Evolutionary conservation across 2,329 filamentous ascomycete genomes (phyloP).

Genomic region (Neofusicoccum sp.): DNA sequence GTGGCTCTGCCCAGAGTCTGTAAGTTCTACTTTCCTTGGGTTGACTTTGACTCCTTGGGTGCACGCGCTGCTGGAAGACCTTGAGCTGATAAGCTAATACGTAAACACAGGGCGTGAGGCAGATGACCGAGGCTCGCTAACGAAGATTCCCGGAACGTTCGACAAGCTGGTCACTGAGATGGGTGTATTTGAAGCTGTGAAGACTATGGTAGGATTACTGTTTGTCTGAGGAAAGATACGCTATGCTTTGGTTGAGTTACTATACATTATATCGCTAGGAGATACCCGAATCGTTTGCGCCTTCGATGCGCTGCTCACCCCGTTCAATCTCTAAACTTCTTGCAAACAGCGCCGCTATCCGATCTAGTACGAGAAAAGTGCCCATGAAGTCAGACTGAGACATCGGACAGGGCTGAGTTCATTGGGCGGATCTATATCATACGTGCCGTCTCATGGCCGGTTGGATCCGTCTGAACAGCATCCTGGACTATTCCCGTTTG

Average conservation of each 20-base stretch:
- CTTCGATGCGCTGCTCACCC: background rate
- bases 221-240: conserved; percentile 28
- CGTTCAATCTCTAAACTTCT: background rate
- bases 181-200: conserved; percentile 60
- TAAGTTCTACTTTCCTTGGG: conserved; percentile 50
- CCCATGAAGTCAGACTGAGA: too few species aligned
- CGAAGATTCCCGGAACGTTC: conserved; percentile 63
- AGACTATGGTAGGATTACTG: conserved; percentile 63
- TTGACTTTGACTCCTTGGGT: background rate
- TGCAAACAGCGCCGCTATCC: background rate
- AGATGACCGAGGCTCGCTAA: conserved; percentile 60
- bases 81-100: background rate
- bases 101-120: conserved; percentile 53
- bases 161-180: conserved; percentile 59
- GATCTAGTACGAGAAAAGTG: too few species aligned
- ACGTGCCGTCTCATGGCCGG: too few species aligned
- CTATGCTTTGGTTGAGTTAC: background rate
- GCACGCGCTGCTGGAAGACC: background rate
- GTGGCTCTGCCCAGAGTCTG: conserved; percentile 64
- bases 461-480: too few species aligned
- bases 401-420: too few species aligned
- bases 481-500: too few species aligned
- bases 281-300: background rate
- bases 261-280: background rate
- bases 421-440: too few species aligned